Base-by-base conservation (phyloP, 192 early-diverging fungal genomes). In the Coemansia sp. region DNA sequence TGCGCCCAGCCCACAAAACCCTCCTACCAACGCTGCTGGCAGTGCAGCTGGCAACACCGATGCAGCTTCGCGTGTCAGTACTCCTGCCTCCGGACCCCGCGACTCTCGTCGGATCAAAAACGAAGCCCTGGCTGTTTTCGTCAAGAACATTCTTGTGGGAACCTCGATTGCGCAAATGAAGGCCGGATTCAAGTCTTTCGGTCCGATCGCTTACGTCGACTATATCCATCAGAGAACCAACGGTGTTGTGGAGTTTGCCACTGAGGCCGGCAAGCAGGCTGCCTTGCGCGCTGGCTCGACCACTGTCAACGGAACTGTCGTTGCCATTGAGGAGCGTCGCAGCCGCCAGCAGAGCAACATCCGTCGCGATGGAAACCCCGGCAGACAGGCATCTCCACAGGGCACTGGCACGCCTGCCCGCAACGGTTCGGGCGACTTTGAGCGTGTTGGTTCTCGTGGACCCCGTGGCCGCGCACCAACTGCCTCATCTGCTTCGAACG, bases 241-340 rank as follows among this genome's bases (percentile, higher is more conserved):
- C 33, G 89, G 87, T 2, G 89, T 91, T 71, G 87, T 92, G 28
- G 90, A 93, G 66, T 94, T 93, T 71, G 71, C 73, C 33, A 78
- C 84, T 12, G 74, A 72, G 29, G 89, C 85, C 20, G 74, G 80
- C 25, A 89, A 89, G 18, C 83, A 83, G 33, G 73, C 75, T 4
- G 87, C 90, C 14, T 87, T 94, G 60, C 36, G 57, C 29, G 66
- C 71, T 6, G 66, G 72, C 36, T 63, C 56, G 22, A 51, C 70
- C 16, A 61, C 54, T 29, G 38, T 83, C 22, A 62, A 36, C 33
- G 65, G 45, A 45, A 40, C 28, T 33, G 63, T 22, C 38, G 63
- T 83, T 4, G 10, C 50, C 12, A 69, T 77, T 30, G 80, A 83
- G 66, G 71, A 77, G 74, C 75, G 75, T n/a, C 80, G 68, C 48